phyloP scores from a whole-genome alignment of 371 early-diverging fungal genomes.

The Mucor mucedo region DNA sequence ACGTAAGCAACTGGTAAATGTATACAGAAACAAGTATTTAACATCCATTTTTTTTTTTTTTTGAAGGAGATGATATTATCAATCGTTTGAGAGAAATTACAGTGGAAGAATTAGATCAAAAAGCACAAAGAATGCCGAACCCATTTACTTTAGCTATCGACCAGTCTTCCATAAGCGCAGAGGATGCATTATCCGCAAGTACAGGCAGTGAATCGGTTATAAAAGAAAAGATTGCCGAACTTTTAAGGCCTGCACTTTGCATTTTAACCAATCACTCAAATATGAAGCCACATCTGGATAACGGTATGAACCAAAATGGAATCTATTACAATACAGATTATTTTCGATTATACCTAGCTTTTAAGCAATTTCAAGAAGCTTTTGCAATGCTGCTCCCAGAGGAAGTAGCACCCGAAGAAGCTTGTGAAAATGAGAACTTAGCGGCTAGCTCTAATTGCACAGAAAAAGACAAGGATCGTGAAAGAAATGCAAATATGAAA shows the following conservation, averaged over 20 bases:
- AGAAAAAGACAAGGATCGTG: constrained; percentile 44
- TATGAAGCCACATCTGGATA: constrained; percentile 56
- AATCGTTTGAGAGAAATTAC: constrained; percentile 45
- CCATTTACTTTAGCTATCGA: constrained; percentile 45
- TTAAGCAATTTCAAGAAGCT: constrained; percentile 52
- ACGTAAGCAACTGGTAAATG: constrained; percentile 37
- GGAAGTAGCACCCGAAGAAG: constrained; percentile 27
- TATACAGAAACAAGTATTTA: not conserved
- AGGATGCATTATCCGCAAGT: constrained; percentile 7
- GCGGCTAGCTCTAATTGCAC: not conserved
- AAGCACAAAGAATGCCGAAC: constrained; percentile 37
- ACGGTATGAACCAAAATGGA: constrained; percentile 60
- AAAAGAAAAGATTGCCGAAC: constrained; percentile 36
- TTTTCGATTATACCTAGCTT: constrained; percentile 50
- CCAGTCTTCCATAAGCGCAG: constrained; percentile 4
- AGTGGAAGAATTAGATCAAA: constrained; percentile 48
- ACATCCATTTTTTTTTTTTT: constrained; percentile 5
- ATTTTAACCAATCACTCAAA: constrained; percentile 47
- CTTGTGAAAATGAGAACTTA: not conserved
- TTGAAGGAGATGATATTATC: constrained; percentile 53
- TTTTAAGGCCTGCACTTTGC: constrained; percentile 39
- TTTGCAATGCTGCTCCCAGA: constrained; percentile 45
- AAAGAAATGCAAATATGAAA: constrained; percentile 55
- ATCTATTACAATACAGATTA: constrained; percentile 61
- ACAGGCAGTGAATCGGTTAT: constrained; percentile 15